Percentiles rank a stretch among this genome's conserved stretches.
phyloP scores from a whole-genome alignment of 805 yeast species.

The Nakazawaea wyomingensis region DNA sequence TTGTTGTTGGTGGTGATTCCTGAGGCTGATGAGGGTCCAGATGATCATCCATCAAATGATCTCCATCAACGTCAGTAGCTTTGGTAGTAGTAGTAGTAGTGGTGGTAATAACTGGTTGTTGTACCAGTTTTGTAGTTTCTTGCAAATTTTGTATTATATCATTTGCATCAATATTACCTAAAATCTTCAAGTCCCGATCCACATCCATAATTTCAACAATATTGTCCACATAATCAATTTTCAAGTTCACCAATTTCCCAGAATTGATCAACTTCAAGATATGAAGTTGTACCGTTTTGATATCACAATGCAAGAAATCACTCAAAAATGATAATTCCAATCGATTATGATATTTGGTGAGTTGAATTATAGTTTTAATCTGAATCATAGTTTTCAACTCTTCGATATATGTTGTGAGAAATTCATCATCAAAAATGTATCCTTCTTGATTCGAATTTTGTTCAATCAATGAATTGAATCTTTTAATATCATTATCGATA shows the following conservation, averaged over 20 bases:
- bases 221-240: conserved; percentile 21
- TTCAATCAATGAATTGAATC: conserved; percentile 18
- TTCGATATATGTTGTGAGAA: conserved; percentile 7
- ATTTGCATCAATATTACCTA: conserved; percentile 5
- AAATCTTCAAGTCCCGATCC: background rate
- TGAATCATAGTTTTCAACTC: conserved; percentile 16
- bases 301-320: conserved; percentile 17
- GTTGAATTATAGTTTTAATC: conserved; percentile 18
- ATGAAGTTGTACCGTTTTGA: conserved; percentile 17
- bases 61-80: conserved; percentile 9
- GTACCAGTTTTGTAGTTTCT: too few species aligned
- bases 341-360: conserved; percentile 19
- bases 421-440: conserved; percentile 10
- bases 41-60: conserved; percentile 8
- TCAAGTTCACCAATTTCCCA: conserved; percentile 21
- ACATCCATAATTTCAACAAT: conserved; percentile 13
- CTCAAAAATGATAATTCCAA: conserved; percentile 19
- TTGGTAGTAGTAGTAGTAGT: too few species aligned
- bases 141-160: conserved; percentile 6
- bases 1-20: background rate
- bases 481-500: conserved; percentile 20
- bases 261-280: conserved; percentile 20
- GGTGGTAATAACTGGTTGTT: too few species aligned
- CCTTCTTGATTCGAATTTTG: conserved; percentile 10
- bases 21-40: background rate